A percentile compares a stretch with the other conserved stretches of the same genome.
Conservation (phyloP, 805 yeast genomes). For the Saccharomycopsis fodiens region DNA sequence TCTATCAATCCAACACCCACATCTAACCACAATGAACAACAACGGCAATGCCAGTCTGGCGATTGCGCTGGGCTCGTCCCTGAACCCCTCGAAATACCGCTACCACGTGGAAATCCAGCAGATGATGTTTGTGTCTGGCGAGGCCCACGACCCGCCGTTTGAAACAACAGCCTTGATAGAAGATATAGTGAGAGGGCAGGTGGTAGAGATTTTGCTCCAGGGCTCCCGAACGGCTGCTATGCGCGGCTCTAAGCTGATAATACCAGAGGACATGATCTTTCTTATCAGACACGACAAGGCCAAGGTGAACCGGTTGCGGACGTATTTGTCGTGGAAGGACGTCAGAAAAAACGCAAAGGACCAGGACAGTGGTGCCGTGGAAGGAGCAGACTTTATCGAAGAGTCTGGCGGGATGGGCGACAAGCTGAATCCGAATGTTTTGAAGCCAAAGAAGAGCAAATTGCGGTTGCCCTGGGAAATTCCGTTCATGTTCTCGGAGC, state of each 20-base stretch:
- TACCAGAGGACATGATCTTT: conserved; percentile 91
- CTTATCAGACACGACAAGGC: conserved; percentile 89
- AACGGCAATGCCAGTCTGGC: too few species aligned
- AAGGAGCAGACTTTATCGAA: conserved; percentile 42
- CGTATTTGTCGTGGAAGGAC: conserved; percentile 95
- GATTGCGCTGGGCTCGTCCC: too few species aligned
- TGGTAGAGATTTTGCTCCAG: conserved; percentile 73
- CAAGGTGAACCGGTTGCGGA: conserved; percentile 82
- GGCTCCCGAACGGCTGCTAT: conserved; percentile 69
- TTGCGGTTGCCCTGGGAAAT: conserved; percentile 93
- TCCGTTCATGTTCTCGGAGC: conserved; percentile 88
- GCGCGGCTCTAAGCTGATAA: conserved; percentile 76
- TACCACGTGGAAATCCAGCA: conserved; percentile 92
- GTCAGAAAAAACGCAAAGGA: conserved; percentile 76
- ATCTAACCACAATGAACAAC: too few species aligned
- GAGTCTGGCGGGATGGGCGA: conserved; percentile 30
- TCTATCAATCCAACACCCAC: too few species aligned
- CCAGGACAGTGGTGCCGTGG: conserved; percentile 55
- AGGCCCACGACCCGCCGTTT: conserved; percentile 86
- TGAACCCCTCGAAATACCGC: conserved; percentile 45
- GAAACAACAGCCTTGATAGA: conserved; percentile 91
- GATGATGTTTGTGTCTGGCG: conserved; percentile 99
- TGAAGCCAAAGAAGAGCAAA: conserved; percentile 65
- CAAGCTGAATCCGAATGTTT: conserved; percentile 35
- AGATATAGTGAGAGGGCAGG: conserved; percentile 92